Evolutionary conservation across 495 filamentous ascomycete genomes (phyloP), one percentile per base, ranked within the genome.

Genomic region (Hypoxylon cercidicola): DNA sequence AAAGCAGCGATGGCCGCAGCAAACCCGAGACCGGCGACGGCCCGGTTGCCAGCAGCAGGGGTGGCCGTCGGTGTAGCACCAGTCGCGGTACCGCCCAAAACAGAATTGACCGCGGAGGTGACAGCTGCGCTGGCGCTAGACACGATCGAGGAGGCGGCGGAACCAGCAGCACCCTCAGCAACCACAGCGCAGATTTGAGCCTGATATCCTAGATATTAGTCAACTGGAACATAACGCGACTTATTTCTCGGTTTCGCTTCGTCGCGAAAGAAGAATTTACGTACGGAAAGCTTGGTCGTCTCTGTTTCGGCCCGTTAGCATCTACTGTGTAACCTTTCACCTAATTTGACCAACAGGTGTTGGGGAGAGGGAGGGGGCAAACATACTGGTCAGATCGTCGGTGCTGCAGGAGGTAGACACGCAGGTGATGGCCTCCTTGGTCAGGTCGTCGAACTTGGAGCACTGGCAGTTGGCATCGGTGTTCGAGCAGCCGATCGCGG

Each of bases 1-100:
- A 78, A 47, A 47, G 74, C 71, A 52, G 68, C 69, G 35, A 77
- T 25, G 8, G 69, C 51, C 13, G 64, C 73, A 32, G 67, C 70
- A 19, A 74, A 56, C 1, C 62, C 71, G 16, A 72, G 65, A 40
- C 65, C 58, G 19, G 61, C 64, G 3, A 30, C 60, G 20, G 56
- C 50, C 16, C 60, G 64, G 37, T 55, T 61, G 16, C 59, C 71
- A 57, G 66, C 60, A 9, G 37, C 66, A 3, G 67, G 47, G 10
- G 58, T 59, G 15, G 62, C 55, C 12, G 64, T 57, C 37, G 55
- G 25, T 4, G 66, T 44, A 20, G 58, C 37, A 15, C 34, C 44
- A 1, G 66, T 60, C 13, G 47, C 58, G 21, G 45, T 54, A 18
- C 37, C 28, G 20, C 16, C 55, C 28, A 55, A 44, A 37, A 50